Evolutionary conservation across 257 asterid species (phyloP), one percentile per base, ranked within the genome.

Genomic region (Prunella vulgaris): DNA sequence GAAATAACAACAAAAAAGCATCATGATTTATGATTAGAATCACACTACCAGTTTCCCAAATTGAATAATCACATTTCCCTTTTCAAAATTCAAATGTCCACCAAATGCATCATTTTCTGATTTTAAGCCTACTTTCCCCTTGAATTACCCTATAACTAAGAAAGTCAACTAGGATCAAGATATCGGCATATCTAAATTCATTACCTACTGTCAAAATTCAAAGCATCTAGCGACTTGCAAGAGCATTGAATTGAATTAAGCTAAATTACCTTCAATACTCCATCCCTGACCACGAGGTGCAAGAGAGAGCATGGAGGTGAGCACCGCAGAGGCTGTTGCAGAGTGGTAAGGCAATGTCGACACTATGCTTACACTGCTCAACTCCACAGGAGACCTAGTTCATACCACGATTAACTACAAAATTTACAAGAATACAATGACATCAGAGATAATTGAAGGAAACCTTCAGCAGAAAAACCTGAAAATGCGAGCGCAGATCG

Each of bases 251-350:
- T 44, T 32, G 33, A 17, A 14, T 1, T 12, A 38, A 49, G 48
- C 7, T 13, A 69, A 71, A 42, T 52, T 79, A 90, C 97, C 98
- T 81, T 92, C 95, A 70, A 92, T 78, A 71, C 80, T 78, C 98
- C 97, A 92, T 68, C 86, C 88, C 27, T 80, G 84, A 33, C 79
- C 73, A 27, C 91, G 85, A 54, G 97, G 96, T 18, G 95, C 78
- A 68, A 78, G 87, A 7, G 96, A 81, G 40, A 92, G 92, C 98
- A 89, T 86, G n/a, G 97, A 90, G 72, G 83, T 90, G 49, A 92
- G 88, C 80, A 90, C 78, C 12, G 97, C 92, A 21, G 96, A 85
- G 60, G 98, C 97, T 4, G 98, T 92, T 1, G 95, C 95, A 7
- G 93, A 64, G 83, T 92, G 95, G 75, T 88, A 85, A 6, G 98